Evolutionary conservation across 352 stramenopile species (phyloP), one percentile per base, ranked within the genome.

Genomic region (Globisporangium heterothallicum): DNA sequence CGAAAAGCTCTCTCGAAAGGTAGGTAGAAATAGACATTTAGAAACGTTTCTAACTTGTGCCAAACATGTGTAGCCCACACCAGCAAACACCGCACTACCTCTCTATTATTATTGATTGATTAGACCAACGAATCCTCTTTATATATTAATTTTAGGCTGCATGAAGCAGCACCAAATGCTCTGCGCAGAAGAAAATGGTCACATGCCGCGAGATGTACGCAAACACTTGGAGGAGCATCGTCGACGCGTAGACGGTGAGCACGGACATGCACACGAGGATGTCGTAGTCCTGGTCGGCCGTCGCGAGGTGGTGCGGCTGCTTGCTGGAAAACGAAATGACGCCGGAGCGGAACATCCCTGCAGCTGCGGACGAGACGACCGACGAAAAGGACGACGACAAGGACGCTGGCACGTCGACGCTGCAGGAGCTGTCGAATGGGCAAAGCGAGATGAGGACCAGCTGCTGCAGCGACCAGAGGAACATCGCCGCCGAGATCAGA

Each of bases 151-250:
- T 8, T 36, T 36, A 36, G 30, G 30, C 30, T 8, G 9, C 30
- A 8, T 36, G 10, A 13, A 3, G 30, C 30, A 36, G 30, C 9
- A 36, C 2, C 49, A 49, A 44, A 56, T 84, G 73, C 32, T 89
- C 69, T 41, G 73, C 70, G 65, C 78, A 89, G 62, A 86, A 89
- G 67, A 76, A 89, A 40, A 86, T 61, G 24, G 75, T 80, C 41
- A 83, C 65, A 52, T 85, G 72, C 48, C 73, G 69, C 42, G 73
- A 75, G 52, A 86, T 72, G 58, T 69, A 70, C 25, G 67, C 78
- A 48, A 79, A 64, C 19, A 79, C 63, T 38, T 78, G 72, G 46
- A 78, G 42, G 41, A 86, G 56, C 48, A 72, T 45, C 25, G 75
- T 74, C n/a, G 71, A 64, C 12, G 56, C 56, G 58, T 89, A 86